Conservation (phyloP, 208 protist species). For the Crithidia expoeki region DNA sequence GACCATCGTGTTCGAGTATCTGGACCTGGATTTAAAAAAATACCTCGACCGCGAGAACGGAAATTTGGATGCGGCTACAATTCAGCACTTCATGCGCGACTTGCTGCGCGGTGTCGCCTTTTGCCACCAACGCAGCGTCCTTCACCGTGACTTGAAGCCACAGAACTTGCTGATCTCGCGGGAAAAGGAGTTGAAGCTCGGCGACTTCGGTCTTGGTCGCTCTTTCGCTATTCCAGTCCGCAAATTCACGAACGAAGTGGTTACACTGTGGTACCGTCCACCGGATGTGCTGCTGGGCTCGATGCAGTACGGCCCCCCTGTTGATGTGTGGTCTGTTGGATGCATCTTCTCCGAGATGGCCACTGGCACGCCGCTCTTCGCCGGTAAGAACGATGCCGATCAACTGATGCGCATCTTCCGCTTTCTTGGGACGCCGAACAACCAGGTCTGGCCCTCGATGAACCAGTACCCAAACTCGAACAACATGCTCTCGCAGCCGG, state of each 20-base stretch:
- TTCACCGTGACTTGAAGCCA: conserved; percentile 92
- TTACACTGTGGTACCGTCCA: conserved; percentile 95
- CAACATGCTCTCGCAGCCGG: conserved; percentile 74
- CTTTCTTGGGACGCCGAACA: conserved; percentile 94
- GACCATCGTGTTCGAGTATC: conserved; percentile 97
- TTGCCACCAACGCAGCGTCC: conserved; percentile 83
- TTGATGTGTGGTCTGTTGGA: conserved; percentile 95
- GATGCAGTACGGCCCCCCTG: conserved; percentile 83
- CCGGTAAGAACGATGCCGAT: conserved; percentile 95
- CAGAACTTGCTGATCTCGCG: conserved; percentile 89
- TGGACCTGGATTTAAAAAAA: conserved; percentile 97
- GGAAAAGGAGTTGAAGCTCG: conserved; percentile 84
- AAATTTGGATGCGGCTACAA: conserved; percentile 60
- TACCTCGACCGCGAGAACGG: conserved; percentile 89
- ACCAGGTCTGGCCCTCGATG: conserved; percentile 92
- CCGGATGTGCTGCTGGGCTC: conserved; percentile 94
- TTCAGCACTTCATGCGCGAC: conserved; percentile 82
- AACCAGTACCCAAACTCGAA: conserved; percentile 82
- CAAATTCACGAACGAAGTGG: conserved; percentile 90
- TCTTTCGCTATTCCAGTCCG: conserved; percentile 87
- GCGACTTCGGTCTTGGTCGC: conserved; percentile 89
- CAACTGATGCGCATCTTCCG: conserved; percentile 96
- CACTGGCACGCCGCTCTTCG: conserved; percentile 94
- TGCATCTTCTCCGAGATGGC: conserved; percentile 96
- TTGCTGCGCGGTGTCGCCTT: conserved; percentile 77